Evolutionary conservation across 768 basidiomycete genomes (phyloP), one percentile per base, ranked within the genome.

Genomic region (Tubosaeta brunneosetosa): DNA sequence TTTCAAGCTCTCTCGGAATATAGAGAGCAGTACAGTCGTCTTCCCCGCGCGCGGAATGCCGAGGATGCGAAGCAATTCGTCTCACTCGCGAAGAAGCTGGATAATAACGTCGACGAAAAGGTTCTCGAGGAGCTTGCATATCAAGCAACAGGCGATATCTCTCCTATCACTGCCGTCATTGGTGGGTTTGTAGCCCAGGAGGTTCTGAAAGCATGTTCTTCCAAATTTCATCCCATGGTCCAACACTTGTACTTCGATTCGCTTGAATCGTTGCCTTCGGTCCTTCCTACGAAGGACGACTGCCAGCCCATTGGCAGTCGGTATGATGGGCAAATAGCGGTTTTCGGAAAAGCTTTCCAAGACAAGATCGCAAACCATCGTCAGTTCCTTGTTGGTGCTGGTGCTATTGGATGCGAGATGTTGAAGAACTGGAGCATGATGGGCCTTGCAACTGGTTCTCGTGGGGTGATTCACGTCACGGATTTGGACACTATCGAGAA

Each of bases 371-470:
- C 83, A 38, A 87, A 88, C 65, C 84, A 92, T 66, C 82, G 89
- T 26, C 91, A 98, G 64, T 99, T 99, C 81, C 80, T 99, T 42
- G 97, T 99, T 51, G 97, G 97, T 9, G 85, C 95, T n/a, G 97
- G 97, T 42, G 97, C 97, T 33, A 98, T 99, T 67, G 97, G 97
- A 17, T 99, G 97, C 66, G 97, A 99, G 74, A 98, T 98, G 97
- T 74, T 99, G 63, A 99, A 99, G 78, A 99, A 98, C 71, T 99
- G 97, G 97, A 89, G 91, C 59, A 90, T 98, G 92, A 95, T 98
- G 80, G 97, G 97, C 55, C 74, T 99, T 43, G 94, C 82, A 7
- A 81, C 86, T 29, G 91, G 91, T 11, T 75, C 81, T 14, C 77
- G 84, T 38, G 97, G 91, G 10, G 72, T 78, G 47, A 90, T 99